Conservation (phyloP, 1,139 yeast genomes). For the Candida neerlandica region DNA sequence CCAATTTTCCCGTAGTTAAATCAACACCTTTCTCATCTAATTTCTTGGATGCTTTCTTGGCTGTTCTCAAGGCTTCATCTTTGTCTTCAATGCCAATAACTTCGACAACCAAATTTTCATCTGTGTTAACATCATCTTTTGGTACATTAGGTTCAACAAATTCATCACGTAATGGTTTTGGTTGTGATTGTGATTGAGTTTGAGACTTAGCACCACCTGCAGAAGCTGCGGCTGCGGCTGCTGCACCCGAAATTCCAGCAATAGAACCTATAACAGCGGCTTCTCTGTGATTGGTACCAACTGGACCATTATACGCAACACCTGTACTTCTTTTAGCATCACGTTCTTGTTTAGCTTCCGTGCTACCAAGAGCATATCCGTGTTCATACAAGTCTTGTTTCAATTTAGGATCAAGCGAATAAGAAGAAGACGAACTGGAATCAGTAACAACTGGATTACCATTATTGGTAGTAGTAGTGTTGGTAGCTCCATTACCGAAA, state of each 20-base stretch:
- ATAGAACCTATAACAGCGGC: conserved; percentile 15
- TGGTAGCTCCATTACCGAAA: not conserved
- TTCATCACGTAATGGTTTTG: not conserved
- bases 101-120: conserved; percentile 30
- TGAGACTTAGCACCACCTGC: conserved; percentile 5
- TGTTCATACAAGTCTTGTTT: conserved; percentile 16
- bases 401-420: conserved; percentile 7
- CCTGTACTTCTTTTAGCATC: conserved; percentile 1
- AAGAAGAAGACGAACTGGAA: too few species aligned
- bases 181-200: conserved; percentile 3
- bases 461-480: not conserved
- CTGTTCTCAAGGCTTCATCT: conserved; percentile 35
- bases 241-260: conserved; percentile 9
- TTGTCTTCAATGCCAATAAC: conserved; percentile 41
- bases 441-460: not conserved
- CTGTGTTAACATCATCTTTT: conserved; percentile 9
- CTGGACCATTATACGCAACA: conserved; percentile 1
- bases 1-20: conserved; percentile 37
- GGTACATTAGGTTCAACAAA: conserved; percentile 3
- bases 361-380: conserved; percentile 15
- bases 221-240: conserved; percentile 8
- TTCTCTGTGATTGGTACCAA: conserved; percentile 12
- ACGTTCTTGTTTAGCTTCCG: conserved; percentile 12
- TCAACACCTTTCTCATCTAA: conserved; percentile 39
- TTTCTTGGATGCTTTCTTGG: conserved; percentile 39